Evolutionary conservation across 2,329 filamentous ascomycete genomes (phyloP).

Genomic region (Aspergillus udagawae): DNA sequence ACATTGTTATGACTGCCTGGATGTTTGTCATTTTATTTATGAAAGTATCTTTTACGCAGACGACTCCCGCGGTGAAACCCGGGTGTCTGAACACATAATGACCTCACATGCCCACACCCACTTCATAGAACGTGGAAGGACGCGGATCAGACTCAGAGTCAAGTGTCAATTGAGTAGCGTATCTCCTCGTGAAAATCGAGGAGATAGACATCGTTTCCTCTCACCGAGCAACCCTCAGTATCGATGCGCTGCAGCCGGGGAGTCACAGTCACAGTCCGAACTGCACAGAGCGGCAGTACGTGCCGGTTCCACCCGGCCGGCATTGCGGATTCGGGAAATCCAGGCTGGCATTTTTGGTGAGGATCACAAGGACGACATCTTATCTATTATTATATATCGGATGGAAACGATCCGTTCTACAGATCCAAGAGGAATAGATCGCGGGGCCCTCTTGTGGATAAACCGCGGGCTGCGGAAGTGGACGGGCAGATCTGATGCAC

Average conservation of each 20-base stretch:
- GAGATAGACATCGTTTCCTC: background rate
- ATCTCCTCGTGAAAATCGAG: background rate
- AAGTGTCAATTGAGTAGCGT: background rate
- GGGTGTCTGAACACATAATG: slow-evolving; percentile 12
- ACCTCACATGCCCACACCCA: slow-evolving; percentile 3
- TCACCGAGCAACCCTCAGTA: background rate
- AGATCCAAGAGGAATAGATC: background rate
- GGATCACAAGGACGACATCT: background rate
- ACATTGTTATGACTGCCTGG: background rate
- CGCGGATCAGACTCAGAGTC: background rate
- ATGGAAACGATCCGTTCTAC: background rate
- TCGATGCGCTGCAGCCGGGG: too few species aligned
- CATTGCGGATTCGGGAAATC: background rate
- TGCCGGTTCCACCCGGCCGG: too few species aligned
- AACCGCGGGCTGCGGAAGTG: background rate
- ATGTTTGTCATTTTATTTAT: background rate
- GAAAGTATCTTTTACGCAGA: background rate
- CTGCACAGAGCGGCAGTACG: too few species aligned
- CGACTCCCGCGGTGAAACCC: background rate
- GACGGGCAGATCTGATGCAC: background rate
- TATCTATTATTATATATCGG: background rate
- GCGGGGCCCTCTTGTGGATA: background rate
- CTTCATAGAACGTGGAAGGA: background rate
- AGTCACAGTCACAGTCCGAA: too few species aligned
- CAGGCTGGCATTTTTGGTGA: background rate